Conservation (phyloP, 495 filamentous ascomycete genomes). For the Penicillium mononematosum region DNA sequence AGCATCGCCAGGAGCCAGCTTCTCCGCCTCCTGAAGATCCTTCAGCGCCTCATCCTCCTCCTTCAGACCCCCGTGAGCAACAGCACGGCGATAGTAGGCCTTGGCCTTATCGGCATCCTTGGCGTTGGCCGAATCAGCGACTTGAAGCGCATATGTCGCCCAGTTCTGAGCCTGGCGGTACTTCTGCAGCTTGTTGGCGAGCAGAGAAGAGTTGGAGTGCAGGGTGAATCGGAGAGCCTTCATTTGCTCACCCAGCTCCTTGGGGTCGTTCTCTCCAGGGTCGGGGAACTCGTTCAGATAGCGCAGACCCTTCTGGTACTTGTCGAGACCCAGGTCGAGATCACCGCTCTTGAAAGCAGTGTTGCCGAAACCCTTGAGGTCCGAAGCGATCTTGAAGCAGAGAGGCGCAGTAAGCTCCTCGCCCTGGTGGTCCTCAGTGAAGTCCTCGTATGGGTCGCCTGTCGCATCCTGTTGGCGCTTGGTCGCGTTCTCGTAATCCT, state of each 20-base stretch:
- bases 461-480: slow-evolving; percentile 70
- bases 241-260: slow-evolving; percentile 63
- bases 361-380: slow-evolving; percentile 90
- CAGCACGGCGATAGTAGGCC: slow-evolving; percentile 77
- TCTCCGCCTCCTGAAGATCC: slow-evolving; percentile 73
- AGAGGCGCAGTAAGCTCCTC: slow-evolving; percentile 56
- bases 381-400: slow-evolving; percentile 67
- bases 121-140: slow-evolving; percentile 52
- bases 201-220: slow-evolving; percentile 73
- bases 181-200: slow-evolving; percentile 75
- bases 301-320: slow-evolving; percentile 96
- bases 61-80: slow-evolving; percentile 70
- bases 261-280: slow-evolving; percentile 61
- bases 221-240: slow-evolving; percentile 72
- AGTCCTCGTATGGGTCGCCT: slow-evolving; percentile 94
- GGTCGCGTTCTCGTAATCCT: slow-evolving; percentile 60
- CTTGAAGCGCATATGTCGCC: slow-evolving; percentile 72
- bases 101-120: slow-evolving; percentile 82
- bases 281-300: slow-evolving; percentile 89
- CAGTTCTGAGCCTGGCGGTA: slow-evolving; percentile 66
- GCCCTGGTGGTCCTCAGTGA: slow-evolving; percentile 81
- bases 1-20: slow-evolving; percentile 72
- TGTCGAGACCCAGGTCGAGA: slow-evolving; percentile 70
- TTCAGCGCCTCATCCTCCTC: slow-evolving; percentile 81
- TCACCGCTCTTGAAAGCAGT: slow-evolving; percentile 82